Evolutionary conservation across 192 early-diverging fungal species (phyloP), one percentile per base, ranked within the genome.

Genomic region (Fimicolochytrium jonesii): DNA sequence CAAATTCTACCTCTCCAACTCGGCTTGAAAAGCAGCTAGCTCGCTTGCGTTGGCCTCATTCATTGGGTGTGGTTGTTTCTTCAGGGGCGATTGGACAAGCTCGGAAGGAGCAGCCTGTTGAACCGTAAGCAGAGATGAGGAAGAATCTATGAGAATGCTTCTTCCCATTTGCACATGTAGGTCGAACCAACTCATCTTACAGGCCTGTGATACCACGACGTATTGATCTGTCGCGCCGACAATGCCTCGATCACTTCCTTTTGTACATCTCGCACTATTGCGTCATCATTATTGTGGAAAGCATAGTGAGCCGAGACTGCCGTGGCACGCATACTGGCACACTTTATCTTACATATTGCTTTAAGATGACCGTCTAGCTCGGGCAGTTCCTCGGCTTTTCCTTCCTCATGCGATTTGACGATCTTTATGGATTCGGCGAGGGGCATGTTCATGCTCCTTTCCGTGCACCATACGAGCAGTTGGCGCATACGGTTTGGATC

Each of bases 401-500:
- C n/a, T n/a, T n/a, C n/a, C n/a, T n/a, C n/a, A n/a, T n/a, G n/a
- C n/a, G n/a, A n/a, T n/a, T 13, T 18, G 6, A 25, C n/a, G 5
- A 37, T 6, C 47, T 41, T 49, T 33, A 49, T 11, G 41, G 49
- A 31, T 18, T 32, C 25, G 46, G n/a, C n/a, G n/a, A n/a, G n/a
- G n/a, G n/a, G n/a, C n/a, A n/a, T n/a, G 15, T 56, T 66, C 9
- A 75, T 39, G 32, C 59, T 57, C 31, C 71, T 50, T 56, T 82
- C 68, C 0, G 82, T 80, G 50, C 86, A 86, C 88, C 88, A 90
- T 11, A 79, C 62, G 1, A 90, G 58, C 39, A 90, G 74, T 66
- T 90, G 86, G 0, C 83, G 76, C 67, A 90, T 75, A 1, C 81
- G 79, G 0, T 82, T 64, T 5, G 86, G 87, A 53, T 85, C 87